Conservation (phyloP, 2,329 filamentous ascomycete species). For the Ophiostoma piceae region DNA sequence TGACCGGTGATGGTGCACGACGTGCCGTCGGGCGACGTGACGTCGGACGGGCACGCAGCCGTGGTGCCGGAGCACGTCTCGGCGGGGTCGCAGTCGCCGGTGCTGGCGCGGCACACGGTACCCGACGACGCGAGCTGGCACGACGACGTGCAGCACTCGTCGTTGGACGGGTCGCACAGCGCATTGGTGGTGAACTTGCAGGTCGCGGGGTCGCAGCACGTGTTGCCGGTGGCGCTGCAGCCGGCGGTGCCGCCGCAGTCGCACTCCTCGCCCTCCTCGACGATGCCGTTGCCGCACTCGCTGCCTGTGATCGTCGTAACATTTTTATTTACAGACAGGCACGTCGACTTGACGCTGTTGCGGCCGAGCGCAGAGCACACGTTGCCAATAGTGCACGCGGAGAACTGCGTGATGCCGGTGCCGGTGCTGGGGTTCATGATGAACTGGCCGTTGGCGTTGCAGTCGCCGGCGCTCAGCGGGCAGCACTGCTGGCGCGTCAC, state of each 20-base stretch:
- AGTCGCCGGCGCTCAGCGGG: constrained; percentile 61
- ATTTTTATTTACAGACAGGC: constrained; percentile 79
- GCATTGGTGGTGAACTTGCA: constrained; percentile 75
- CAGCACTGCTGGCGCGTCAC: constrained; percentile 61
- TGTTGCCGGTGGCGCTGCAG: constrained; percentile 66
- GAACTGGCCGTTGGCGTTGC: constrained; percentile 71
- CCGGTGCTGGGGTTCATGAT: constrained; percentile 96
- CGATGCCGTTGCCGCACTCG: constrained; percentile 94
- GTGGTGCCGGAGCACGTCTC: constrained; percentile 73
- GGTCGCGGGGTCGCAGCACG: constrained; percentile 77
- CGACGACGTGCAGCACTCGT: constrained; percentile 66
- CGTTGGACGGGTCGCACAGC: constrained; percentile 75
- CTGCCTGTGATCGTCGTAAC: constrained; percentile 75
- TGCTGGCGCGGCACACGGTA: constrained; percentile 74
- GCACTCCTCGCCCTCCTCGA: constrained; percentile 89
- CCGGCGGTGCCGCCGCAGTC: constrained; percentile 76
- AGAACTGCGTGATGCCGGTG: constrained; percentile 69
- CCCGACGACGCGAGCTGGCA: constrained; percentile 64
- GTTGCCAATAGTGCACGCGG: constrained; percentile 83
- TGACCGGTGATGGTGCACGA: constrained; percentile 60
- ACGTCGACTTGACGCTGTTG: constrained; percentile 68
- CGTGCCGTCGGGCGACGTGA: constrained; percentile 62
- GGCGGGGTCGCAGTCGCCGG: constrained; percentile 75
- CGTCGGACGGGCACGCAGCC: constrained; percentile 69
- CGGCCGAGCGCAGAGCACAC: constrained; percentile 81